Base-by-base conservation (phyloP, 129 eudicot species). In the Scalesia atractyloides region DNA sequence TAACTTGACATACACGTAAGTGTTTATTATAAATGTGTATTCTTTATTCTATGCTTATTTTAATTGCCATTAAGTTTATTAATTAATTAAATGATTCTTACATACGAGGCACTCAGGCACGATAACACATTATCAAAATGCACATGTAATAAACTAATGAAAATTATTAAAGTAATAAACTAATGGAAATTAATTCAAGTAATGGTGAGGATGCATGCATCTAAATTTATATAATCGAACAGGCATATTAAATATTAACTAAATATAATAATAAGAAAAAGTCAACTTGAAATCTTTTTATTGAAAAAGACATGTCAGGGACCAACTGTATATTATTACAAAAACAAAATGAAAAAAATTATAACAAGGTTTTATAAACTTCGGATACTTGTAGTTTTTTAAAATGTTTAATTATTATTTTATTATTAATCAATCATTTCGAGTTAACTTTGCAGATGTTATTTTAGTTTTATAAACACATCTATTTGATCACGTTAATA, bases 261-360 rank as follows among this genome's bases (percentile, higher is more conserved):
- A n/a, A 52, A 54, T 2, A 30, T 4, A 26, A 39, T n/a, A 9
- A 15, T 14, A 49, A 0, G 17, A 0, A 3, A 2, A 75, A 26
- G 68, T 76, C 68, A 16, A 54, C 26, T 24, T 12, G 12, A 75
- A n/a, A 75, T 56, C 63, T 68, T 76, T 67, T 53, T 58, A 57
- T 46, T 16, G 73, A 66, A 9, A 43, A 54, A 53, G 73, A 75
- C 70, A 64, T 57, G 51, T 3, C 2, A 4, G 9, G 61, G 48
- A n/a, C 57, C 76, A 66, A 72, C 44, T 56, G n/a, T 72, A 58
- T 72, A 54, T 46, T 41, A 24, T 58, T 56, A 8, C 37, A 24
- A 72, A 58, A 72, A 39, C 71, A 46, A 16, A 11, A 9, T 6
- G 12, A 7, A 41, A 7, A 3, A 39, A 39, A 7, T 7, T 41